Percentiles rank a stretch among this genome's conserved stretches.
Conservation (phyloP, 352 stramenopile species). For the Globisporangium paroecandrum region DNA sequence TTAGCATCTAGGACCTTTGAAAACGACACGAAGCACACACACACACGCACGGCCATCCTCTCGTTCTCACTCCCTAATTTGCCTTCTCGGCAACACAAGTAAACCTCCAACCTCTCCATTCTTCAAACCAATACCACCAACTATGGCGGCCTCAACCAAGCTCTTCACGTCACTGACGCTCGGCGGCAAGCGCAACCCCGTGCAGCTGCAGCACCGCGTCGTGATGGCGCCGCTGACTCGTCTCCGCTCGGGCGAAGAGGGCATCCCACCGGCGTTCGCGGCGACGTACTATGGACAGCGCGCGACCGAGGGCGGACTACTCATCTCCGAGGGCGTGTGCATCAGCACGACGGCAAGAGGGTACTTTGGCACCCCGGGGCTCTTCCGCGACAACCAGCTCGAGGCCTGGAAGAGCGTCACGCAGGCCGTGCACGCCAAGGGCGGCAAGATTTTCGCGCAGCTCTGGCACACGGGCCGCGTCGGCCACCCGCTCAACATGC, state of each 20-base stretch:
- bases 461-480: conserved; percentile 83
- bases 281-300: conserved; percentile 66
- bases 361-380: conserved; percentile 45
- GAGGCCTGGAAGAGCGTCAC: conserved; percentile 56
- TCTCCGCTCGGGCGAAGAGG: conserved; percentile 28
- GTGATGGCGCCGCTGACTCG: conserved; percentile 67
- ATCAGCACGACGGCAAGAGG: conserved; percentile 37
- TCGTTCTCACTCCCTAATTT: conserved; percentile 1
- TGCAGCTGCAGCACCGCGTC: conserved; percentile 51
- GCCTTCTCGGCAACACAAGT: neutral
- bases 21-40: neutral
- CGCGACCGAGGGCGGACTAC: conserved; percentile 44
- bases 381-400: conserved; percentile 47
- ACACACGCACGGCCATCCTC: neutral
- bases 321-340: conserved; percentile 61
- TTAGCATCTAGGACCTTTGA: no score
- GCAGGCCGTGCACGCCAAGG: conserved; percentile 68
- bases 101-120: neutral
- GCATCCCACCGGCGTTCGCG: conserved; percentile 35
- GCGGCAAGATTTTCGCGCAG: conserved; percentile 76
- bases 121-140: neutral
- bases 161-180: conserved; percentile 46
- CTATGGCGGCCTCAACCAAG: conserved; percentile 16
- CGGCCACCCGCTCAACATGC: conserved; percentile 59
- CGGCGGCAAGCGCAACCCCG: conserved; percentile 30